These are phyloP conservation scores for Kwoniella botswanensis DNA, from an alignment of 768 basidiomycete species.

Conservation along the genomic window DNA sequence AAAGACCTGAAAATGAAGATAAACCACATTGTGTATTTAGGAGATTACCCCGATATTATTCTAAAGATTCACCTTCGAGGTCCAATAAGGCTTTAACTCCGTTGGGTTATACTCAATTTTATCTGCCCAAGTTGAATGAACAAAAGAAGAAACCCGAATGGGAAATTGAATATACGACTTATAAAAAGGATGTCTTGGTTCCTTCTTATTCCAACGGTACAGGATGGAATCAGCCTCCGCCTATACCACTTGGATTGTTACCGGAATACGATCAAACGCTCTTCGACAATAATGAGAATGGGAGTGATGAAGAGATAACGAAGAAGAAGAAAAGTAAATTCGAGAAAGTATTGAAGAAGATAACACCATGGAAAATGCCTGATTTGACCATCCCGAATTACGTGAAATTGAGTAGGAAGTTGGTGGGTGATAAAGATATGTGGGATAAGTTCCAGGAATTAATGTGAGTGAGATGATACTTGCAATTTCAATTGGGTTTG, in stretches of 20 bases:
- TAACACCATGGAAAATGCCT: conserved; percentile 71
- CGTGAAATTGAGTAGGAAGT: conserved; percentile 68
- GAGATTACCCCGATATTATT: conserved; percentile 64
- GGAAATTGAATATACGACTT: conserved; percentile 80
- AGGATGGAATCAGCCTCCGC: conserved; percentile 26
- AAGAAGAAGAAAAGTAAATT: conserved; percentile 60
- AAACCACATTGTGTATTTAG: conserved; percentile 57
- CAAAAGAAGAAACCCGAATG: conserved; percentile 68
- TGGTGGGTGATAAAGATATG: conserved; percentile 64
- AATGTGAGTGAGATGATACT: conserved; percentile 64
- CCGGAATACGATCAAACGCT: conserved; percentile 46
- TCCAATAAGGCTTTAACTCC: conserved; percentile 73
- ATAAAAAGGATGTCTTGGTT: conserved; percentile 60
- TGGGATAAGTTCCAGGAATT: conserved; percentile 70
- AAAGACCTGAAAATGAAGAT: conserved; percentile 52
- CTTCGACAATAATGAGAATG: conserved; percentile 26
- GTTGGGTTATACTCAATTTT: conserved; percentile 83
- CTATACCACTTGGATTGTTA: conserved; percentile 44
- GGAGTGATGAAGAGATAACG: conserved; percentile 57
- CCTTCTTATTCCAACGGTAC: conserved; percentile 46
- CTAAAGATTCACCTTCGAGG: conserved; percentile 70
- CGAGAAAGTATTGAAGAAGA: conserved; percentile 60
- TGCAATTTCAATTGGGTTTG: too few species aligned
- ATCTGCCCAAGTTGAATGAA: conserved; percentile 65
- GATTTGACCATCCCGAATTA: conserved; percentile 82